Conservation (phyloP, 2,329 filamentous ascomycete species). For the Phoma sp. region DNA sequence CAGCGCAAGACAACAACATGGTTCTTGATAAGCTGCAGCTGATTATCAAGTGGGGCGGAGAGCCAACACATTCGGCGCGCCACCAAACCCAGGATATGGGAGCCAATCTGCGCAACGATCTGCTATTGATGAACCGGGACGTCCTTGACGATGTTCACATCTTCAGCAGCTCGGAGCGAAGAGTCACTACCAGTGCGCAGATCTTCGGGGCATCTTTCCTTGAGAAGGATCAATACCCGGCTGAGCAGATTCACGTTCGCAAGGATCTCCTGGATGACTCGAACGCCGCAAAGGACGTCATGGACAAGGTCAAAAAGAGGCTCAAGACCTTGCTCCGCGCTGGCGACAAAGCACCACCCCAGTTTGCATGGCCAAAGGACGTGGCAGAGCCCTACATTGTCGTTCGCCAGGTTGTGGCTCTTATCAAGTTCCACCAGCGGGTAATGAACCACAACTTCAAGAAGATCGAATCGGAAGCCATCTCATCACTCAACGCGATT, state of each 20-base stretch:
- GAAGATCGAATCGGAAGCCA: constrained; percentile 72
- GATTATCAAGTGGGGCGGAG: constrained; percentile 98
- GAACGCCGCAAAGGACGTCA: constrained; percentile 97
- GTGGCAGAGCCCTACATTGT: constrained; percentile 95
- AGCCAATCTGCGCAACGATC: constrained; percentile 93
- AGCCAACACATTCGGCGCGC: constrained; percentile 94
- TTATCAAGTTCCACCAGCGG: constrained; percentile 96
- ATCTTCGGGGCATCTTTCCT: constrained; percentile 94
- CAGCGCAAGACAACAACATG: constrained; percentile 89
- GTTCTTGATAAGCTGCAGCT: constrained; percentile 95
- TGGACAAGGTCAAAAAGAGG: constrained; percentile 99
- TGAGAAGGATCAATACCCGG: constrained; percentile 80
- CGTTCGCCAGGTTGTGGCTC: constrained; percentile 85
- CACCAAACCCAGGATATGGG: constrained; percentile 96
- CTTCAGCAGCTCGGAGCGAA: constrained; percentile 93
- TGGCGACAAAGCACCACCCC: constrained; percentile 89
- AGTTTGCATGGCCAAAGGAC: constrained; percentile 97
- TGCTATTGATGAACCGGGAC: constrained; percentile 90
- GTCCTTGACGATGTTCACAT: constrained; percentile 91
- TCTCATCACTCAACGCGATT: constrained; percentile 64
- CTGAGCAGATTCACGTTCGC: constrained; percentile 86
- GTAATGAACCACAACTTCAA: constrained; percentile 95
- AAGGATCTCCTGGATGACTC: constrained; percentile 97
- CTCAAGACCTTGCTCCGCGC: constrained; percentile 89
- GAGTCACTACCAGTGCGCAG: constrained; percentile 94